A percentile compares a stretch with the other conserved stretches of the same genome.
Evolutionary conservation across 129 eudicot genomes (phyloP).

Genomic region (Silybum marianum): DNA sequence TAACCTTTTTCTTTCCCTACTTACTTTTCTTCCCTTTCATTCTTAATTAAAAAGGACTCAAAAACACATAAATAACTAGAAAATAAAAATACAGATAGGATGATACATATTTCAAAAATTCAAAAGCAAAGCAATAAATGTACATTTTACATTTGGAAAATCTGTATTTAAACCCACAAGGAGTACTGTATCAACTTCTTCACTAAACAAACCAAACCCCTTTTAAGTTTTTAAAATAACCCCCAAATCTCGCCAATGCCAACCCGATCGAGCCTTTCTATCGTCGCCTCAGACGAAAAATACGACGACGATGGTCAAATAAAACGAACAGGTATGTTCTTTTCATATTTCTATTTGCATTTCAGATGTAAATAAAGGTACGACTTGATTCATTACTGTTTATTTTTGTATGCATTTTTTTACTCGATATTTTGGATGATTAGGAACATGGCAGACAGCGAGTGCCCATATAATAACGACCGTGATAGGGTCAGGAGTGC

Average conservation of each 20-base stretch:
- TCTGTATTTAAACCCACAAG: background rate
- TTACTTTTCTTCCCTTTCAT: no score
- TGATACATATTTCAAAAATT: background rate
- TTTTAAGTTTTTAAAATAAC: background rate
- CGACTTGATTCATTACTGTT: background rate
- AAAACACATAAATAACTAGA: no score
- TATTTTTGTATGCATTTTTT: slow-evolving; percentile 5
- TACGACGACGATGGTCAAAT: slow-evolving; percentile 16
- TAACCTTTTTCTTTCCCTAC: no score
- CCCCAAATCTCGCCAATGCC: slow-evolving; percentile 4
- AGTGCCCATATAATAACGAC: slow-evolving; percentile 65
- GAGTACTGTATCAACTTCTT: background rate
- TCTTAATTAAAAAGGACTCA: no score
- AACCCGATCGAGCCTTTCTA: background rate
- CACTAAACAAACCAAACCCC: background rate
- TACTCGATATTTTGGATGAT: background rate
- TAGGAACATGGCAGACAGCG: slow-evolving; percentile 42
- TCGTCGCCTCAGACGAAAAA: background rate
- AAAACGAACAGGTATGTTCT: slow-evolving; percentile 10
- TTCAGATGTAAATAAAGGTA: background rate
- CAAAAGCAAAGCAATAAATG: slow-evolving; percentile 1
- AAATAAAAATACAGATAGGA: background rate
- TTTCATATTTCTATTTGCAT: background rate
- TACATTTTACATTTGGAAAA: background rate
- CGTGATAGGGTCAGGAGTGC: slow-evolving; percentile 64